Evolutionary conservation across 139 green algal species (phyloP), one percentile per base, ranked within the genome.

Genomic region (Monoraphidium neglectum): DNA sequence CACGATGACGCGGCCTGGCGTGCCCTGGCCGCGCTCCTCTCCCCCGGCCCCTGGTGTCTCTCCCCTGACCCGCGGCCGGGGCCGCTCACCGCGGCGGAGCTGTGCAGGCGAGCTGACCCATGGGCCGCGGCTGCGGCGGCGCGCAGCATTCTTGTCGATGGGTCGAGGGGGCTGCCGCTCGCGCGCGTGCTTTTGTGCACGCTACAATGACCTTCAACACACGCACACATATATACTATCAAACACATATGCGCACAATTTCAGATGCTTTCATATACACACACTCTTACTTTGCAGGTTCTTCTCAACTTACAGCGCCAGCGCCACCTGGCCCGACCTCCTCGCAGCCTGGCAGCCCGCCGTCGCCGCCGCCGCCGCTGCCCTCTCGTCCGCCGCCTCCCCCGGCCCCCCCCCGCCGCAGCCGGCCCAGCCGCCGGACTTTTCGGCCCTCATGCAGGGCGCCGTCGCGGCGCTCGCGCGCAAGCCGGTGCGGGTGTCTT

Each of bases 401-500:
- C 61, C 26, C 51, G 5, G 51, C 51, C 38, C 46, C 4, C 0
- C 18, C 23, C 13, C 30, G 67, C 37, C 71, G 46, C 30, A 28
- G 51, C 37, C 15, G 61, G 8, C 61, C 15, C 15, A 16, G 61
- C 15, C 61, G 54, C 54, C 21, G n/a, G 21, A n/a, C 53, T 66
- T 79, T 15, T 12, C 26, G 2, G 12, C 24, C 0, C 36, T 96
- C 66, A 90, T 94, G 86, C 80, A 85, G 0, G 79, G 76, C 4
- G 51, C 70, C 26, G 82, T 95, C 30, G 70, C 82, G 0, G 76
- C 77, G 2, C 65, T 94, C 26, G 72, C 84, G 24, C 85, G 86
- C 75, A 96, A 95, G 76, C 90, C 92, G 24, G 78, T 88, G 28
- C 81, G 86, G 70, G 81, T 93, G 63, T 62, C 71, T 23, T 80